Evolutionary conservation across 192 early-diverging fungal species (phyloP).

Genomic region (Mortierella claussenii): DNA sequence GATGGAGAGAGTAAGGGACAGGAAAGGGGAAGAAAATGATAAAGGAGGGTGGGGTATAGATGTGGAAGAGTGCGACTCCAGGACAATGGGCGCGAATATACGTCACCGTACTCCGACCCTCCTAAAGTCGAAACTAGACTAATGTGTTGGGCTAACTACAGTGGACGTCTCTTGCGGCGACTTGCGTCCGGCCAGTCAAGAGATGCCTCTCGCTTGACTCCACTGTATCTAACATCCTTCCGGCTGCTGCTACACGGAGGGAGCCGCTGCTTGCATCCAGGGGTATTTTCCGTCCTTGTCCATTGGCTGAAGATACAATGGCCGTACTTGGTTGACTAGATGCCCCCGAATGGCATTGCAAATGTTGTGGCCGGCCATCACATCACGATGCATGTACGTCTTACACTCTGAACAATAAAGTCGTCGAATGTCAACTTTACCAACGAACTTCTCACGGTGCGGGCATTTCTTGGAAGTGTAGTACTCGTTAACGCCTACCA

Average conservation of each 20-base stretch:
- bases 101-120: too few species aligned
- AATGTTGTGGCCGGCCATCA: not conserved
- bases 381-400: not conserved
- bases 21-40: not conserved
- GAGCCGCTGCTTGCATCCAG: conserved; percentile 6
- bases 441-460: not conserved
- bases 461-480: not conserved
- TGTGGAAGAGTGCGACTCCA: too few species aligned
- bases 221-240: too few species aligned
- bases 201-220: too few species aligned
- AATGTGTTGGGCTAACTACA: too few species aligned
- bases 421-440: not conserved
- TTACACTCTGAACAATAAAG: not conserved
- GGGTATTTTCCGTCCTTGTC: not conserved
- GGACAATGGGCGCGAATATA: too few species aligned
- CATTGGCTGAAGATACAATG: not conserved
- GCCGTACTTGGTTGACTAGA: not conserved
- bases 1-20: not conserved
- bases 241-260: too few species aligned
- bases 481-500: not conserved
- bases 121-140: too few species aligned
- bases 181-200: too few species aligned
- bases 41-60: too few species aligned
- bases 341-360: not conserved
- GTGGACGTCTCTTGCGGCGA: too few species aligned